Conservation (phyloP, 164 flowering plant genomes). For the Chimonanthus salicifolius region DNA sequence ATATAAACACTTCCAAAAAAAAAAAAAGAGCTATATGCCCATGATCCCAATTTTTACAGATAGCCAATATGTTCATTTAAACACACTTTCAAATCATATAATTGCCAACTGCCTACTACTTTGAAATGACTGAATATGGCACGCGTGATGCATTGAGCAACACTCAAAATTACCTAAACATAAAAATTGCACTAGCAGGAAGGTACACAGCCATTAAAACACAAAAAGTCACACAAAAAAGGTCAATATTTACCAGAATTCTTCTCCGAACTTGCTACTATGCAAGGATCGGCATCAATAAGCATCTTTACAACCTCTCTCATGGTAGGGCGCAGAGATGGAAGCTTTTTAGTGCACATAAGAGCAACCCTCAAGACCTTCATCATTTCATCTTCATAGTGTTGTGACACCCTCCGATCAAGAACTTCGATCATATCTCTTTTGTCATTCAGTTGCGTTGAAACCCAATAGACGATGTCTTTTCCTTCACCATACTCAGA, state of each 20-base stretch:
- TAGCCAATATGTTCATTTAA: too few relatives aligned
- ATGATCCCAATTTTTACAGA: too few relatives aligned
- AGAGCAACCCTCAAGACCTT: slow-evolving; percentile 64
- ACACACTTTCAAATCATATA: too few relatives aligned
- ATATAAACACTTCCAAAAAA: too few relatives aligned
- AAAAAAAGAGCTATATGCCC: too few relatives aligned
- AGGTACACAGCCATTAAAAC: neutral
- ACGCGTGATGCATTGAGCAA: neutral
- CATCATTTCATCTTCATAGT: slow-evolving; percentile 58
- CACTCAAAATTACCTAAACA: neutral
- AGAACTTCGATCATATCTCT: slow-evolving; percentile 40
- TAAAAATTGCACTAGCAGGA: neutral
- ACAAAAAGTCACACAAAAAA: neutral
- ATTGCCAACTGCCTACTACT: too few relatives aligned
- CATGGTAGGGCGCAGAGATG: slow-evolving; percentile 77
- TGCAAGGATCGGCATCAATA: slow-evolving; percentile 57
- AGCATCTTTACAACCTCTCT: slow-evolving; percentile 90
- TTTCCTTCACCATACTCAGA: slow-evolving; percentile 75
- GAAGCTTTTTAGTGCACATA: slow-evolving; percentile 75
- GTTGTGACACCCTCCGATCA: slow-evolving; percentile 36
- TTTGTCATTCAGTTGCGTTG: slow-evolving; percentile 37
- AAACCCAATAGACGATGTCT: slow-evolving; percentile 81
- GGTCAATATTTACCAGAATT: slow-evolving; percentile 4
- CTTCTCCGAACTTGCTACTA: neutral
- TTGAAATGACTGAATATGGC: too few relatives aligned